phyloP scores from a whole-genome alignment of 495 filamentous ascomycete genomes.

The Immersiella caudata region DNA sequence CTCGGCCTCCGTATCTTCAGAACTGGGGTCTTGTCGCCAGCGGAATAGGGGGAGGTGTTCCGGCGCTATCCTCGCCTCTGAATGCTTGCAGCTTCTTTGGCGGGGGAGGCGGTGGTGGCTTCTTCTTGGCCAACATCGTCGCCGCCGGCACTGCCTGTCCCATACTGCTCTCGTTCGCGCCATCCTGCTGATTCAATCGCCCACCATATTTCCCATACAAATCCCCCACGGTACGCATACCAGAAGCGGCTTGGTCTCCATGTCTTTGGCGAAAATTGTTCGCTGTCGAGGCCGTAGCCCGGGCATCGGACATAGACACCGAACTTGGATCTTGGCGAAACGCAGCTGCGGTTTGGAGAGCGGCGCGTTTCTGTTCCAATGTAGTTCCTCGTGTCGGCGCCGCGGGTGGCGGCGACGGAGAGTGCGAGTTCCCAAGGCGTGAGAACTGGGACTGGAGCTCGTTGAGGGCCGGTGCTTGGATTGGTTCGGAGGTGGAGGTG shows the following conservation, averaged over 20 bases:
- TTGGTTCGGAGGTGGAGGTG: constrained; percentile 22
- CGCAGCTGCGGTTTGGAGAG: constrained; percentile 57
- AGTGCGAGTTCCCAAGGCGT: constrained; percentile 32
- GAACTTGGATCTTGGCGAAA: constrained; percentile 61
- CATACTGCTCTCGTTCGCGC: neutral
- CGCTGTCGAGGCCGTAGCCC: constrained; percentile 58
- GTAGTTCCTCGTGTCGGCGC: constrained; percentile 53
- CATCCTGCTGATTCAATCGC: neutral
- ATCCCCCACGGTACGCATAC: constrained; percentile 60
- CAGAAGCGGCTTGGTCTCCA: constrained; percentile 69
- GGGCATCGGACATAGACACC: constrained; percentile 59
- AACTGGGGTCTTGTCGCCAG: constrained; percentile 46
- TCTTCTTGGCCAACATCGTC: constrained; percentile 54
- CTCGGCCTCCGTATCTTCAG: constrained; percentile 15
- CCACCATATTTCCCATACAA: constrained; percentile 54
- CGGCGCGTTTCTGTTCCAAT: constrained; percentile 63
- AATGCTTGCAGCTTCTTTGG: constrained; percentile 39
- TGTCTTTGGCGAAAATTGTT: constrained; percentile 75
- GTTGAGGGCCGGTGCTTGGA: constrained; percentile 43
- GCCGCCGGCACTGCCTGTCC: constrained; percentile 24
- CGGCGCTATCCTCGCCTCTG: constrained; percentile 20
- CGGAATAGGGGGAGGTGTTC: constrained; percentile 54
- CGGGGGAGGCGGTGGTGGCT: constrained; percentile 71
- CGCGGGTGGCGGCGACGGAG: constrained; percentile 23
- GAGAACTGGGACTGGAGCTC: constrained; percentile 73